phyloP scores from a whole-genome alignment of 768 basidiomycete species.

The Boletus pseudo-olivaceus region DNA sequence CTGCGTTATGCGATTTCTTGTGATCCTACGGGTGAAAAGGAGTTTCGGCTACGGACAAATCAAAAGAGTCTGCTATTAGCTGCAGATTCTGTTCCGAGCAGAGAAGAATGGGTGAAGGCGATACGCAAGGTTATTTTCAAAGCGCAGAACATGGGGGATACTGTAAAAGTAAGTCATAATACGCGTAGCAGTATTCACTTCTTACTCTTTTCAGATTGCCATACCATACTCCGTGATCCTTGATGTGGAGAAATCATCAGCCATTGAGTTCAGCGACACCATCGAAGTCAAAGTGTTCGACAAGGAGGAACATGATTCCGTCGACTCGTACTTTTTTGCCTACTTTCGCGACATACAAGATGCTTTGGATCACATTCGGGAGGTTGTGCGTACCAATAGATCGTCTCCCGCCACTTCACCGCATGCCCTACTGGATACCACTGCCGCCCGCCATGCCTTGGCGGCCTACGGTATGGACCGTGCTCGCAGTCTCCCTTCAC shows the following conservation, averaged over 20 bases:
- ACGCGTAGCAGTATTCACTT: not conserved
- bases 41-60: conserved; percentile 80
- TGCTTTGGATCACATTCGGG: conserved; percentile 79
- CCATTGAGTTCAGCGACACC: conserved; percentile 95
- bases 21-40: conserved; percentile 73
- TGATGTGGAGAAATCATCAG: conserved; percentile 83
- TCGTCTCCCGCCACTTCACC: conserved; percentile 23
- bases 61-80: conserved; percentile 69
- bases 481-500: conserved; percentile 35
- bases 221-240: conserved; percentile 89
- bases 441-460: conserved; percentile 37
- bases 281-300: conserved; percentile 92
- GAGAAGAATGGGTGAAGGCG: conserved; percentile 95
- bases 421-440: conserved; percentile 55
- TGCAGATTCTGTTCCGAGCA: conserved; percentile 77
- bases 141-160: conserved; percentile 93
- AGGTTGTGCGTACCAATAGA: conserved; percentile 62
- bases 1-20: conserved; percentile 90
- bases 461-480: conserved; percentile 37
- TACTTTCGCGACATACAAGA: conserved; percentile 82
- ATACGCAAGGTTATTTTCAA: conserved; percentile 94
- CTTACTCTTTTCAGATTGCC: conserved; percentile 58
- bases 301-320: conserved; percentile 67
- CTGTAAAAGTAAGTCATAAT: conserved; percentile 67
- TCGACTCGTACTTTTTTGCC: conserved; percentile 92